Conservation (phyloP, 148 eudicot species). For the Rhododendron kiyosumense region DNA sequence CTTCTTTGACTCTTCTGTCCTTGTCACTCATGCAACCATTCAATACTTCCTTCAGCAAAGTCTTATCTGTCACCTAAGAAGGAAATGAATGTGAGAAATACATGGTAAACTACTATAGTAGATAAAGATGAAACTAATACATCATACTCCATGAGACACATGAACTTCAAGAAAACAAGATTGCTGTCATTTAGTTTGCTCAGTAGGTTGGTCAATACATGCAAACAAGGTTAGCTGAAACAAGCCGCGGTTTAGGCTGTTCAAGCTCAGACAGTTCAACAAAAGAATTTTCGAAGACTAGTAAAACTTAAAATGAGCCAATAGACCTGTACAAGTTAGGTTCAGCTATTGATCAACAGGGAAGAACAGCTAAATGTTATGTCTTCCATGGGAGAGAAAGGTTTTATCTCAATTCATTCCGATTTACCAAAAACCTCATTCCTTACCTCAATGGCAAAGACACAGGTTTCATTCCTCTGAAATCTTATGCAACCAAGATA, state of each 20-base stretch:
- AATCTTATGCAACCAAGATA: background rate
- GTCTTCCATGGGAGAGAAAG: background rate
- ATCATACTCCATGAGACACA: background rate
- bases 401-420: background rate
- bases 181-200: background rate
- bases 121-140: background rate
- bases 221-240: background rate
- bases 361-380: background rate
- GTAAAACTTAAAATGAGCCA: background rate
- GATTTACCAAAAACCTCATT: background rate
- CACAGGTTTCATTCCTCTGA: background rate
- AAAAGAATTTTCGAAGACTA: background rate
- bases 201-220: background rate
- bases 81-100: background rate
- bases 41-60: slow-evolving; percentile 17
- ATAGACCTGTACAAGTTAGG: background rate
- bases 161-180: background rate
- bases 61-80: background rate
- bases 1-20: slow-evolving; percentile 77
- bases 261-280: background rate
- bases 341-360: background rate
- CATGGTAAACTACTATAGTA: background rate
- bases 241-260: background rate
- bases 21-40: slow-evolving; percentile 65
- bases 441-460: background rate